A percentile compares a stretch with the other conserved stretches of the same genome.
Evolutionary conservation across 2,329 filamentous ascomycete genomes (phyloP).

Genomic region (Claviceps africana): DNA sequence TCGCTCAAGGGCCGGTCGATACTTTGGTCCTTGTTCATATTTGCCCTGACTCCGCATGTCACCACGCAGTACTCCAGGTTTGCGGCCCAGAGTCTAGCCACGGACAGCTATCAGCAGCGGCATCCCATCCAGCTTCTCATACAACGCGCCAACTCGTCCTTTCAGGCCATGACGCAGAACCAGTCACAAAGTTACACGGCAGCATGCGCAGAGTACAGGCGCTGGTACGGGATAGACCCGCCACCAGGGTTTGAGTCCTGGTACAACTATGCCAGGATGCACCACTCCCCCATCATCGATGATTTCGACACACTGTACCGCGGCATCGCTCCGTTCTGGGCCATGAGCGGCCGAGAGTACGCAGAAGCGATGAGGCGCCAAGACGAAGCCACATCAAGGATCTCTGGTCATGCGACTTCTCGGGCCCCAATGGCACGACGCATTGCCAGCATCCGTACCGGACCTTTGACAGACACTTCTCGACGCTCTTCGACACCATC

Average conservation of each 20-base stretch:
- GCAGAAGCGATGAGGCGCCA: slow-evolving; percentile 13
- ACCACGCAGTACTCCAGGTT: not conserved
- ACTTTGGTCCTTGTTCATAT: not conserved
- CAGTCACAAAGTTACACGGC: slow-evolving; percentile 25
- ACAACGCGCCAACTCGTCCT: slow-evolving; percentile 14
- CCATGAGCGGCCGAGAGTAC: slow-evolving; percentile 22
- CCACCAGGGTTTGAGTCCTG: slow-evolving; percentile 33
- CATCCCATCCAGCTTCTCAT: slow-evolving; percentile 25
- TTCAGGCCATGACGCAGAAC: slow-evolving; percentile 16
- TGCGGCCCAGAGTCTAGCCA: not conserved
- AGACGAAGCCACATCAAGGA: slow-evolving; percentile 16
- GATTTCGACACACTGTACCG: slow-evolving; percentile 32
- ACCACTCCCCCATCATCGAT: slow-evolving; percentile 33
- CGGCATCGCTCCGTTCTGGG: slow-evolving; percentile 26
- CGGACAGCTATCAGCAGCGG: not conserved
- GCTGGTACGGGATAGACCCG: slow-evolving; percentile 27
- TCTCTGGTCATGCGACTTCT: slow-evolving; percentile 24
- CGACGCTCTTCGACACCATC: slow-evolving; percentile 10
- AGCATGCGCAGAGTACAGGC: slow-evolving; percentile 27
- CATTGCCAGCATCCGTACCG: slow-evolving; percentile 21
- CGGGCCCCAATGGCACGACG: slow-evolving; percentile 12
- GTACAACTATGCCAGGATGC: slow-evolving; percentile 26
- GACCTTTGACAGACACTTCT: slow-evolving; percentile 20
- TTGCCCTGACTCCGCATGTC: not conserved
- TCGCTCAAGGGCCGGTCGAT: not conserved